Percentiles rank a stretch among this genome's conserved stretches.
Evolutionary conservation across 2,329 filamentous ascomycete genomes (phyloP).

Genomic region (Pyricularia grisea): DNA sequence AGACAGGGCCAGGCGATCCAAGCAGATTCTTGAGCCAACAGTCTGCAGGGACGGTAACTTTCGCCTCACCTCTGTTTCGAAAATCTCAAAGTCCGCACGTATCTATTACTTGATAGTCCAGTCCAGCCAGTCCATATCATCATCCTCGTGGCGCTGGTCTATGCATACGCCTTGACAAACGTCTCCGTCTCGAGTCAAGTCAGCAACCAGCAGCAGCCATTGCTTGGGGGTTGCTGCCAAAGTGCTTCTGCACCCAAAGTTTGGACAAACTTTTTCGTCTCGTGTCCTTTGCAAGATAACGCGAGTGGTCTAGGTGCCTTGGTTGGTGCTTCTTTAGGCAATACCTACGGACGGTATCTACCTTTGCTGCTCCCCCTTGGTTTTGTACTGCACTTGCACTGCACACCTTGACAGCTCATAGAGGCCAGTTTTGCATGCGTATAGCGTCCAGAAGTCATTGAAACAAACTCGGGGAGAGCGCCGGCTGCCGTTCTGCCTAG

Average conservation of each 20-base stretch:
- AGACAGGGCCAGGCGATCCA: neutral
- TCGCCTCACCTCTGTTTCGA: neutral
- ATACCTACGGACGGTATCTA: neutral
- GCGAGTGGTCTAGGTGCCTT: neutral
- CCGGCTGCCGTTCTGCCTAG: neutral
- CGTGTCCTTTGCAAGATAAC: neutral
- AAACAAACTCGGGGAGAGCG: neutral
- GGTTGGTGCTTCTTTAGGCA: neutral
- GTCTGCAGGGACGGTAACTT: neutral
- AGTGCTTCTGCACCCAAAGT: neutral
- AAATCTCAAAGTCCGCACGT: neutral
- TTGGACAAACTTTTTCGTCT: neutral
- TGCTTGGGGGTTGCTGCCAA: neutral
- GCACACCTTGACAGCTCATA: neutral
- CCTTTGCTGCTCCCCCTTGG: neutral
- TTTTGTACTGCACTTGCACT: too few species aligned
- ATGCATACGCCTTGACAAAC: neutral
- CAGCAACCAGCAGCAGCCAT: neutral
- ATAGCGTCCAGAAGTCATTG: neutral
- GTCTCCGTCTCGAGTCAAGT: neutral
- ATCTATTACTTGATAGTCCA: neutral
- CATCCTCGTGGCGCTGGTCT: neutral
- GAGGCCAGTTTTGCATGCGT: neutral
- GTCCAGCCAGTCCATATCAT: too few species aligned
- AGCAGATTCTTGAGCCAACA: neutral